Evolutionary conservation across 495 filamentous ascomycete species (phyloP).

Genomic region (Hypoxylon lienhwacheense): DNA sequence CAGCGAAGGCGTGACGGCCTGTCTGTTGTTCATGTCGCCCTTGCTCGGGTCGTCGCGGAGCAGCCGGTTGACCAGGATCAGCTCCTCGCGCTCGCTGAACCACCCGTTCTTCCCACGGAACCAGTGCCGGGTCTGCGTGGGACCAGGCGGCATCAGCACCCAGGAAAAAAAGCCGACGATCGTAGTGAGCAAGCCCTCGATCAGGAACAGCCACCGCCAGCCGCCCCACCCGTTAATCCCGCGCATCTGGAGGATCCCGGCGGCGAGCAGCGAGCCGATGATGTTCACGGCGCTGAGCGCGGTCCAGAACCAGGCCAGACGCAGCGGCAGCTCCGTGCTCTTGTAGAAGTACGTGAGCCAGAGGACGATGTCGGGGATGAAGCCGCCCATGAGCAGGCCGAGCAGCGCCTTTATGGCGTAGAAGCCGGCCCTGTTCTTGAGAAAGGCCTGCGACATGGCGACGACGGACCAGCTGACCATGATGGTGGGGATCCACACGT

Average conservation of each 20-base stretch:
- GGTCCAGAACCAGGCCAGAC: slow-evolving; percentile 57
- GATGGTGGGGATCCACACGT: slow-evolving; percentile 52
- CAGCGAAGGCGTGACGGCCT: slow-evolving; percentile 50
- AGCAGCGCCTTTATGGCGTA: slow-evolving; percentile 50
- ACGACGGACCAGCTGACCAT: slow-evolving; percentile 51
- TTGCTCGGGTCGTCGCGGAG: slow-evolving; percentile 67
- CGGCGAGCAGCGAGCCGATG: slow-evolving; percentile 53
- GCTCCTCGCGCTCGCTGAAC: slow-evolving; percentile 62
- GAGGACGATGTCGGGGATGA: slow-evolving; percentile 55
- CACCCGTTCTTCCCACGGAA: slow-evolving; percentile 59
- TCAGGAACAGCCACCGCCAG: slow-evolving; percentile 58
- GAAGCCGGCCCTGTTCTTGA: slow-evolving; percentile 43
- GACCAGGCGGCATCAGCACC: slow-evolving; percentile 56
- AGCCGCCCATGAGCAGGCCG: slow-evolving; percentile 53
- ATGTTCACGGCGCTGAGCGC: slow-evolving; percentile 49
- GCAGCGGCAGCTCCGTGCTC: slow-evolving; percentile 52
- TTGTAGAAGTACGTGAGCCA: slow-evolving; percentile 60
- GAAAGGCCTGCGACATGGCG: slow-evolving; percentile 45
- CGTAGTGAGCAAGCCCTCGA: slow-evolving; percentile 59
- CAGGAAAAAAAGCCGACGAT: slow-evolving; percentile 56
- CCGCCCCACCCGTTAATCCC: slow-evolving; percentile 52
- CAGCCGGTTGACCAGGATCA: slow-evolving; percentile 63
- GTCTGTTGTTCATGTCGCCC: slow-evolving; percentile 64
- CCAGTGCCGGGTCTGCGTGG: slow-evolving; percentile 57
- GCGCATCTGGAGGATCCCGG: slow-evolving; percentile 55